Evolutionary conservation across 2,329 filamentous ascomycete genomes (phyloP), one percentile per base, ranked within the genome.

Genomic region (Fusarium albidum): DNA sequence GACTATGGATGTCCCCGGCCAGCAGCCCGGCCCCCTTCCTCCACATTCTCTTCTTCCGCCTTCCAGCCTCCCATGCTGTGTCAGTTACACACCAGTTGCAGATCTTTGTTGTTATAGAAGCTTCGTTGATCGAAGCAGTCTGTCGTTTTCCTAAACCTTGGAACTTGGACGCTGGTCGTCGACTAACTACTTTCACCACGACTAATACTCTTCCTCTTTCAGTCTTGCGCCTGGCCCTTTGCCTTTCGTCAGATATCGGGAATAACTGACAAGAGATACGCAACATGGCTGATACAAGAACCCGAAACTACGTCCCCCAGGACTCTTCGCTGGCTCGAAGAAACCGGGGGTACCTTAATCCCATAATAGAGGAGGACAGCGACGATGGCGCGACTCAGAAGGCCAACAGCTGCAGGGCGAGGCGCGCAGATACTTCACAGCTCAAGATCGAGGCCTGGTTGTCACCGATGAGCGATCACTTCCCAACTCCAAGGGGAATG

Each of bases 401-500:
- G 13, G 46, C 43, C 39, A 50, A 38, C 50, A 49, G 54, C 32
- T 63, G 65, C 41, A 65, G 65, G 43, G 51, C 60, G 44, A 66
- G 66, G 42, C 68, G 69, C 27, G 62, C 55, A 27, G 69, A 71
- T 46, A 53, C 65, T 34, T 74, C 78, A 33, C 73, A 77, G 55
- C 73, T 83, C 52, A 82, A 80, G 68, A 80, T 84, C 59, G 76
- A 82, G 59, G 79, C 82, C 57, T 86, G 83, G 83, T 70, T 85
- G 35, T 83, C 82, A 35, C 83, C 83, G 35, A 73, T 79, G 71
- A 84, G 80, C 69, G 82, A 84, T 64, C 81, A 91, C 69, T 91
- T 91, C 68, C 89, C 88, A 34, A 90, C 88, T 9, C 88, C 88
- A n/a, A 80, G 85, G 65, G 88, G 86, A 53, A 76, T 83, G 63